Evolutionary conservation across 768 basidiomycete species (phyloP).

Genomic region (Imleria badia): DNA sequence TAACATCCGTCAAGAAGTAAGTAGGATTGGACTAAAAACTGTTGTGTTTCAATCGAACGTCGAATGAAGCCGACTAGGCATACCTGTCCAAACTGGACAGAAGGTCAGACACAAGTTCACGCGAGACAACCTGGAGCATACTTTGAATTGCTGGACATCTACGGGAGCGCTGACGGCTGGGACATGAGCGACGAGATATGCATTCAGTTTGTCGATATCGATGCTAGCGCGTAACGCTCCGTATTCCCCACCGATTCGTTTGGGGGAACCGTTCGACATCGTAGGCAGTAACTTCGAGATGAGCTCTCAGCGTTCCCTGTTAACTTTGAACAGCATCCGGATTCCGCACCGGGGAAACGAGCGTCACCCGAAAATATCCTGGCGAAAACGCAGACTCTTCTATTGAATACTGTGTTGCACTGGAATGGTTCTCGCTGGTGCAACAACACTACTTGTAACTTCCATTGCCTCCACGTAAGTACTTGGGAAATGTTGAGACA

Average conservation of each 20-base stretch:
- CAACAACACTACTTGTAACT: background rate
- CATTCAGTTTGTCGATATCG: constrained; percentile 60
- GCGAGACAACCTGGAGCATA: constrained; percentile 33
- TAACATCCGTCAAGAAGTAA: constrained; percentile 83
- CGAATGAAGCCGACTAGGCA: constrained; percentile 13
- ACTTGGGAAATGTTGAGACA: background rate
- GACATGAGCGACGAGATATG: constrained; percentile 60
- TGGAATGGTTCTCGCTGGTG: background rate
- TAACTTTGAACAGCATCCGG: too few relatives aligned
- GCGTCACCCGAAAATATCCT: background rate
- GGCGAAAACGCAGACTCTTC: background rate
- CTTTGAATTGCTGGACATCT: constrained; percentile 90
- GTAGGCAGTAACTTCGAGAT: background rate
- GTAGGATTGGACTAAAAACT: constrained; percentile 85
- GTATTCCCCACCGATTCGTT: constrained; percentile 71
- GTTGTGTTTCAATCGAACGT: constrained; percentile 1
- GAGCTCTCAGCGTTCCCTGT: too few relatives aligned
- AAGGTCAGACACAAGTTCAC: background rate
- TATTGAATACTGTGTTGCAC: too few relatives aligned
- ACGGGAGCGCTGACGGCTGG: constrained; percentile 61
- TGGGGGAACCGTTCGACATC: constrained; percentile 28
- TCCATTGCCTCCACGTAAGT: background rate
- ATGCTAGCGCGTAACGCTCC: constrained; percentile 72
- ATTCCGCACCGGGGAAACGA: background rate
- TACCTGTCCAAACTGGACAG: constrained; percentile 84